These are phyloP conservation scores for Ophiostoma fasciatum DNA, from an alignment of 2,329 filamentous ascomycete genomes.

Conservation along the genomic window DNA sequence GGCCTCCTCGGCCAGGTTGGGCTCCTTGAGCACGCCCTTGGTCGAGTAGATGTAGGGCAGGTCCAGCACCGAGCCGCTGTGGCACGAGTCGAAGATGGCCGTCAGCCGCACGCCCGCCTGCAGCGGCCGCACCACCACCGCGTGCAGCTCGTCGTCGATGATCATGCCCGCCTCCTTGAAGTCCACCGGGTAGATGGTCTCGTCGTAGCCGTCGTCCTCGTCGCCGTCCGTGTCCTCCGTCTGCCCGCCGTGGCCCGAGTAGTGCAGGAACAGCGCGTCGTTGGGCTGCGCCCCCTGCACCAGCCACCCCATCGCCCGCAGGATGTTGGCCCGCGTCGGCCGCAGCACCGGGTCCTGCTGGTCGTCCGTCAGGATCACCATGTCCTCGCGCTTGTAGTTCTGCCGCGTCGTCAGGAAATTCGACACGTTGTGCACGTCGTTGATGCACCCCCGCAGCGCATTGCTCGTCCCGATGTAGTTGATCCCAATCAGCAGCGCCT, in stretches of 20 bases:
- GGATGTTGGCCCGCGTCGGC: constrained; percentile 62
- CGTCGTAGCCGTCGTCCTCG: constrained; percentile 64
- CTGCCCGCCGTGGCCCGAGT: constrained; percentile 64
- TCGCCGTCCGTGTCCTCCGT: constrained; percentile 60
- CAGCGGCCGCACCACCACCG: constrained; percentile 49
- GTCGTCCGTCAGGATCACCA: constrained; percentile 67
- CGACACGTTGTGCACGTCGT: constrained; percentile 66
- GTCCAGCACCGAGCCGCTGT: constrained; percentile 51
- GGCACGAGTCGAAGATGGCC: constrained; percentile 51
- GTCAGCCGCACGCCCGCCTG: constrained; percentile 42
- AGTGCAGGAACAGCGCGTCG: constrained; percentile 65
- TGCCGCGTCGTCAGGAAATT: constrained; percentile 53
- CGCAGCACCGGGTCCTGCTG: constrained; percentile 53
- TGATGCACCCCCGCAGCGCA: constrained; percentile 64
- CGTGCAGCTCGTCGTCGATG: constrained; percentile 71
- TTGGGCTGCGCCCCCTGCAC: constrained; percentile 57
- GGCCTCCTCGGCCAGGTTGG: constrained; percentile 53
- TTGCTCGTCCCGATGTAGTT: constrained; percentile 64
- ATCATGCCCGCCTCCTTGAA: constrained; percentile 59
- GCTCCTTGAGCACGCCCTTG: constrained; percentile 53
- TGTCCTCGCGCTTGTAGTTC: constrained; percentile 61
- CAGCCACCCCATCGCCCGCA: constrained; percentile 63
- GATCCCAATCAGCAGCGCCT: constrained; percentile 64
- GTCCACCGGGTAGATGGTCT: constrained; percentile 68
- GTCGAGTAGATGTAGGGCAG: constrained; percentile 56